Percentiles rank a stretch among this genome's conserved stretches.
Conservation (phyloP, 805 yeast species). For the Candida koratica region DNA sequence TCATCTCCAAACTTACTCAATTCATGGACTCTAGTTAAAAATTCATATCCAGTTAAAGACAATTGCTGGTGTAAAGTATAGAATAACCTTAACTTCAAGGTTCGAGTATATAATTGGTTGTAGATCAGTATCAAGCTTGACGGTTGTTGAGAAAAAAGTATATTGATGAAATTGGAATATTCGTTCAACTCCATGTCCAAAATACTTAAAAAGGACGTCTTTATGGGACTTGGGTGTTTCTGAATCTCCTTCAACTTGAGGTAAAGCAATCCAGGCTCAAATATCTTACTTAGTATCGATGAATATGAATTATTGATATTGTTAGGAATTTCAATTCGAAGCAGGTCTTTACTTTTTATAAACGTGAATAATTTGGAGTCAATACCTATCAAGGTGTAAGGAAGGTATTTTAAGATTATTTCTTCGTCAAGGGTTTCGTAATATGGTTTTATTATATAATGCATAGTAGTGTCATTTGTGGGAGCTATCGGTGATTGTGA, state of each 20-base stretch:
- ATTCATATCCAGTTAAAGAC: constrained; percentile 43
- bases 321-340: constrained; percentile 42
- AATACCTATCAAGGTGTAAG: constrained; percentile 57
- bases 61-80: constrained; percentile 39
- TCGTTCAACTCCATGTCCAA: constrained; percentile 36
- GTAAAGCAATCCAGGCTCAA: constrained; percentile 73
- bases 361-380: constrained; percentile 56
- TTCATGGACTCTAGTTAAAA: constrained; percentile 50
- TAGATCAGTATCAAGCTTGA: constrained; percentile 34
- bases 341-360: constrained; percentile 23
- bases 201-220: constrained; percentile 55
- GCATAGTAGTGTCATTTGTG: constrained; percentile 4
- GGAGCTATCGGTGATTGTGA: neutral
- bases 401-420: constrained; percentile 41
- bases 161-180: constrained; percentile 37
- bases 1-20: constrained; percentile 63
- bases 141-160: constrained; percentile 26
- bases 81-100: constrained; percentile 56
- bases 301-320: constrained; percentile 53
- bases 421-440: constrained; percentile 30
- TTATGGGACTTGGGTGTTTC: constrained; percentile 46
- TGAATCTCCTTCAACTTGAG: constrained; percentile 34
- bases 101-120: constrained; percentile 45
- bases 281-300: constrained; percentile 49
- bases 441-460: constrained; percentile 22